Evolutionary conservation across 2,329 filamentous ascomycete genomes (phyloP).

Genomic region (Bipolaris zeicola): DNA sequence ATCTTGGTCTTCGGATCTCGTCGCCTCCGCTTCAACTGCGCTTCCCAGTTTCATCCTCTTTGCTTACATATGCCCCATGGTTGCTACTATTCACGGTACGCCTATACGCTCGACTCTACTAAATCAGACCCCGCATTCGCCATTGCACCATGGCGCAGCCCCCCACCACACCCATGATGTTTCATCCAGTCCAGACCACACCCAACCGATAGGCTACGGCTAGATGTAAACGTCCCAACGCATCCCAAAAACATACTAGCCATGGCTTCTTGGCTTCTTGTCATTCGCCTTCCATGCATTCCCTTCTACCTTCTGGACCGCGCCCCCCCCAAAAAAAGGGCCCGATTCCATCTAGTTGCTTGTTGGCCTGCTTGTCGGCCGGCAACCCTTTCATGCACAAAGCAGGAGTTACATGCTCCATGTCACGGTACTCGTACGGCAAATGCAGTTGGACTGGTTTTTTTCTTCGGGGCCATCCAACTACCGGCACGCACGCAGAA

Average conservation of each 20-base stretch:
- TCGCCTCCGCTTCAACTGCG: conserved; percentile 16
- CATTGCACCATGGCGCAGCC: not conserved
- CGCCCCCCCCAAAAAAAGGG: too few species aligned
- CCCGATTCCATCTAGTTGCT: not conserved
- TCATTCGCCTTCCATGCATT: not conserved
- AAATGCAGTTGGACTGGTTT: too few species aligned
- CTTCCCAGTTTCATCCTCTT: not conserved
- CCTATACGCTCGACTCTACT: not conserved
- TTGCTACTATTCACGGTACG: not conserved
- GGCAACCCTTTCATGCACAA: not conserved
- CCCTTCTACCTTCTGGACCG: too few species aligned
- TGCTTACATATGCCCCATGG: too few species aligned
- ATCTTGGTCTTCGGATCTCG: conserved; percentile 8
- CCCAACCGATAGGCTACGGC: not conserved
- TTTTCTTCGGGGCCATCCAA: too few species aligned
- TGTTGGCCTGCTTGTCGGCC: not conserved
- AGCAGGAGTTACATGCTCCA: not conserved
- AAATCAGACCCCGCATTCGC: not conserved
- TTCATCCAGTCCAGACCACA: conserved; percentile 4
- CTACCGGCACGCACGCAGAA: too few species aligned
- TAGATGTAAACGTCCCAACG: not conserved
- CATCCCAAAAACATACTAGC: not conserved
- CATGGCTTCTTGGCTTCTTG: conserved; percentile 5
- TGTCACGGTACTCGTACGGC: not conserved
- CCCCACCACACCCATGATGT: not conserved